A percentile compares a stretch with the other conserved stretches of the same genome.
Evolutionary conservation across 768 basidiomycete genomes (phyloP).

Genomic region (Lentinula detonsa): DNA sequence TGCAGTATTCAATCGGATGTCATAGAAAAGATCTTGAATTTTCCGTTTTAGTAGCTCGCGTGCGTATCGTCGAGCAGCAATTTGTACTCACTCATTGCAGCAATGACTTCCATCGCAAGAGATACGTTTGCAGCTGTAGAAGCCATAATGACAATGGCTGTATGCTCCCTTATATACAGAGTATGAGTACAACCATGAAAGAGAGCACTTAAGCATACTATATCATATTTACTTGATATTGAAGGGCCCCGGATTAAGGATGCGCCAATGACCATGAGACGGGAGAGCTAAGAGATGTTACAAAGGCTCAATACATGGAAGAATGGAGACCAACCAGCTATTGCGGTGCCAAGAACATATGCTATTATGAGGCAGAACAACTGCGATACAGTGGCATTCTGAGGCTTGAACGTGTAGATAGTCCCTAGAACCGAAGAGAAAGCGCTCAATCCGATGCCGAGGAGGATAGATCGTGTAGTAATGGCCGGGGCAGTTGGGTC

Average conservation of each 20-base stretch:
- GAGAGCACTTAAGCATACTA: too few relatives aligned
- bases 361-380: slow-evolving; percentile 53
- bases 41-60: neutral
- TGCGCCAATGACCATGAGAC: slow-evolving; percentile 35
- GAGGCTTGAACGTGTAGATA: slow-evolving; percentile 32
- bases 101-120: slow-evolving; percentile 46
- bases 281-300: slow-evolving; percentile 31
- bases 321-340: slow-evolving; percentile 27
- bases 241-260: slow-evolving; percentile 52
- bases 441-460: slow-evolving; percentile 42
- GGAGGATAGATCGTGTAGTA: slow-evolving; percentile 42
- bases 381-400: slow-evolving; percentile 49
- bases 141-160: slow-evolving; percentile 49
- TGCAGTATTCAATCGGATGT: slow-evolving; percentile 39
- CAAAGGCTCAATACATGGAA: neutral
- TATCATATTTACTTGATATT: slow-evolving; percentile 38
- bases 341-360: slow-evolving; percentile 44
- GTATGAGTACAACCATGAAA: too few relatives aligned
- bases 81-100: slow-evolving; percentile 31
- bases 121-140: slow-evolving; percentile 48
- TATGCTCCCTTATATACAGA: slow-evolving; percentile 32
- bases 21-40: slow-evolving; percentile 42
- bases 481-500: slow-evolving; percentile 39
- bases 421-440: slow-evolving; percentile 35
- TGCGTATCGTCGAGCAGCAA: too few relatives aligned